These are phyloP conservation scores for Amanita pseudoporphyria DNA, from an alignment of 768 basidiomycete species.

Conservation along the genomic window DNA sequence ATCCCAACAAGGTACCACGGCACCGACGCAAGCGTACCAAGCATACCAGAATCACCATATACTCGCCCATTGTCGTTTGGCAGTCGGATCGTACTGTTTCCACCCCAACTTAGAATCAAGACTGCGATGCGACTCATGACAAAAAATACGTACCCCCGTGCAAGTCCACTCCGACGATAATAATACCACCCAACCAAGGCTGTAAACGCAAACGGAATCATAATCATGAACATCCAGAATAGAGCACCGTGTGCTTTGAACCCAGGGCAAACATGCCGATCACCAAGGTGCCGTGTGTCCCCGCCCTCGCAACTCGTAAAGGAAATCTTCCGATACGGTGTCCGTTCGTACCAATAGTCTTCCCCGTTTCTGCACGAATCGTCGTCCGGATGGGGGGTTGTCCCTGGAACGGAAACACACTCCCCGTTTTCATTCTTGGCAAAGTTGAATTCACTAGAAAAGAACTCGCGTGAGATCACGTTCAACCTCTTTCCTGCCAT, in stretches of 20 bases:
- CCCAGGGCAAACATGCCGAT: conserved; percentile 72
- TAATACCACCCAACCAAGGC: conserved; percentile 75
- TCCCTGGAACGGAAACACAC: conserved; percentile 73
- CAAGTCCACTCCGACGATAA: conserved; percentile 61
- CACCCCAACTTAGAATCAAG: conserved; percentile 8
- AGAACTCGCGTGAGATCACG: neutral
- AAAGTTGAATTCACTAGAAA: conserved; percentile 84
- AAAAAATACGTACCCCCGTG: conserved; percentile 53
- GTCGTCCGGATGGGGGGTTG: conserved; percentile 50
- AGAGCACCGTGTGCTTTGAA: conserved; percentile 58
- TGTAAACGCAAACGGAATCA: conserved; percentile 72
- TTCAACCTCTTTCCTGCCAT: neutral
- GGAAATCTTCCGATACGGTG: conserved; percentile 83
- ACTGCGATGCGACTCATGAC: neutral
- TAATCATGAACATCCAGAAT: conserved; percentile 78
- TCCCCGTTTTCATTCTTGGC: conserved; percentile 54
- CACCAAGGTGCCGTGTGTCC: conserved; percentile 65
- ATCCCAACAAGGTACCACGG: conserved; percentile 87
- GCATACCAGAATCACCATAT: conserved; percentile 30
- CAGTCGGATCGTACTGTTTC: conserved; percentile 64
- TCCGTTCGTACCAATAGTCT: conserved; percentile 91
- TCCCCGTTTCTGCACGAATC: conserved; percentile 51
- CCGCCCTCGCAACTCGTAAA: conserved; percentile 86
- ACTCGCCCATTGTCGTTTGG: conserved; percentile 43
- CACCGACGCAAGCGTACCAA: conserved; percentile 76